Conservation (phyloP, 2,329 filamentous ascomycete genomes). For the Aspergillus sp. region DNA sequence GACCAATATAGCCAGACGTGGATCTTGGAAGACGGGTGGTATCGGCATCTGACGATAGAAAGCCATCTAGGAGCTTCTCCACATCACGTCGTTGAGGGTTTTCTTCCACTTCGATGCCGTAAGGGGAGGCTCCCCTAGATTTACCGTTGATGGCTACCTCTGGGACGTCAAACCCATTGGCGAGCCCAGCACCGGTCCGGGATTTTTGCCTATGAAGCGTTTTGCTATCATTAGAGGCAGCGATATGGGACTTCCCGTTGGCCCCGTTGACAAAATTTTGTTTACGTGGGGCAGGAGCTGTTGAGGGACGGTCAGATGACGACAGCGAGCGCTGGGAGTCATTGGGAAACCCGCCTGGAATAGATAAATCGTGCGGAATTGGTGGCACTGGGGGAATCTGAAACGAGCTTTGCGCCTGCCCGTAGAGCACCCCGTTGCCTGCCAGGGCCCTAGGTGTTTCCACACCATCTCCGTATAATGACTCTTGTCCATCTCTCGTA, state of each 20-base stretch:
- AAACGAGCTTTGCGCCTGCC: slow-evolving; percentile 9
- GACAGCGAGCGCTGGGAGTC: slow-evolving; percentile 36
- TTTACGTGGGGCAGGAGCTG: slow-evolving; percentile 27
- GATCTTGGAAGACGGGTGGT: slow-evolving; percentile 15
- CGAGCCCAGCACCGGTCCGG: slow-evolving; percentile 32
- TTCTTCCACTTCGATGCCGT: slow-evolving; percentile 22
- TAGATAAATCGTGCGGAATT: slow-evolving; percentile 41
- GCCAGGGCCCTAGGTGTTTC: slow-evolving; percentile 33
- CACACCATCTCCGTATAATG: slow-evolving; percentile 26
- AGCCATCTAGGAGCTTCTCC: slow-evolving; percentile 37
- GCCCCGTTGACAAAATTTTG: slow-evolving; percentile 20
- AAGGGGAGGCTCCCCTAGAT: slow-evolving; percentile 13
- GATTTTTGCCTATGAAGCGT: slow-evolving; percentile 36
- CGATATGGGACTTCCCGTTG: slow-evolving; percentile 22
- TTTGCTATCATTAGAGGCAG: slow-evolving; percentile 22
- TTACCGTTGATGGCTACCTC: slow-evolving; percentile 15
- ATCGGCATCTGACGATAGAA: slow-evolving; percentile 27
- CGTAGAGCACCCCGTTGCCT: slow-evolving; percentile 15
- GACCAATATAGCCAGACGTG: slow-evolving; percentile 15
- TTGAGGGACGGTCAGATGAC: slow-evolving; percentile 31
- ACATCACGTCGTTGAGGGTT: slow-evolving; percentile 31
- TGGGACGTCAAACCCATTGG: slow-evolving; percentile 14
- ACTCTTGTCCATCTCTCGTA: slow-evolving; percentile 20
- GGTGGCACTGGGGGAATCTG: slow-evolving; percentile 48
- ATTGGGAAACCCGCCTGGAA: slow-evolving; percentile 44